Evolutionary conservation across 306 rosid genomes (phyloP), one percentile per base, ranked within the genome.

Genomic region (Pachyrhizus erosus): DNA sequence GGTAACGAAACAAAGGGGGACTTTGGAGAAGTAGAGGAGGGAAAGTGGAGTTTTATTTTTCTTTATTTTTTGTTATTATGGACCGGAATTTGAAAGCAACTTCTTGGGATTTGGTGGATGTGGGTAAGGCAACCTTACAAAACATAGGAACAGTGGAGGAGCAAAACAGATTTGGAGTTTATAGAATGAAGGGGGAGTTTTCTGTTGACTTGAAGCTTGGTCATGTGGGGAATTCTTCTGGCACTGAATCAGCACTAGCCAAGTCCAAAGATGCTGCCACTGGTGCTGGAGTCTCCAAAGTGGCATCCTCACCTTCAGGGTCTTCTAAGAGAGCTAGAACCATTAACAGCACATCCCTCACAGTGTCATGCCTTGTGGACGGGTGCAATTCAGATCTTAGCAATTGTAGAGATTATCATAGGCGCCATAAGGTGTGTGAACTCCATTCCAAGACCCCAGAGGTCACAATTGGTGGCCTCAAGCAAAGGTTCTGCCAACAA

Each of bases 141-240:
- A 87, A 67, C 93, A 75, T 86, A 37, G 91, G 61, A 71, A 73
- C 84, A 40, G 82, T 76, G 67, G 90, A 84, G 79, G 89, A 86
- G 70, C 85, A 91, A 68, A 83, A 83, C 82, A 85, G 85, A 82
- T 84, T 84, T 83, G 93, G 85, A 18, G 91, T 79, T 69, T 85
- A 83, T 54, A 84, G 77, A 51, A 71, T 39, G 60, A 75, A 61
- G 26, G 91, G 90, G 64, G 91, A 75, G 40, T 94, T 94, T 86
- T 91, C 92, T 51, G 92, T 94, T 58, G 98, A 94, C 85, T 89
- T 94, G 94, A 92, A 94, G 90, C 96, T 94, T 61, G 98, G 98
- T 72, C 97, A 84, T 17, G 89, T 89, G 81, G 87, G 86, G 24
- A 81, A 73, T 80, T 80, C 91, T 80, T 80, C 91, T 27, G 84